These are phyloP conservation scores for Jimgerdemannia flammicorona DNA, from an alignment of 192 early-diverging fungal genomes.

Conservation along the genomic window DNA sequence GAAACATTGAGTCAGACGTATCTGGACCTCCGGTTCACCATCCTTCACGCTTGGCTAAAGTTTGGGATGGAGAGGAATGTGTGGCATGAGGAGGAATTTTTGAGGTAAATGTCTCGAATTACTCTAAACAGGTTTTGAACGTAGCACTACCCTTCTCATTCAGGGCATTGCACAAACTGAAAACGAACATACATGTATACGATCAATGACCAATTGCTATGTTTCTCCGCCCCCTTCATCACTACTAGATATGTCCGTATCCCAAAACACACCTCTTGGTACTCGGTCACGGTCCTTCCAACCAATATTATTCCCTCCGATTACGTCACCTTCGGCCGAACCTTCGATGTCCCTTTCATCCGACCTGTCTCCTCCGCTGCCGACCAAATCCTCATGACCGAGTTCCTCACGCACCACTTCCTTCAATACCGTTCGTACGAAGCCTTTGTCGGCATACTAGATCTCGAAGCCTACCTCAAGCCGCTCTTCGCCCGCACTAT, in stretches of 20 bases:
- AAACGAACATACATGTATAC: not conserved
- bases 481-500: conserved; percentile 17
- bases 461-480: conserved; percentile 11
- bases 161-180: not conserved
- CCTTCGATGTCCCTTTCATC: not conserved
- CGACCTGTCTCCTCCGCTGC: not conserved
- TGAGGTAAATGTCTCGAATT: not conserved
- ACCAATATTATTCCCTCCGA: not conserved
- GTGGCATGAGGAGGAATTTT: not conserved
- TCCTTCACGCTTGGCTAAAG: not conserved
- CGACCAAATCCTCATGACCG: conserved; percentile 4
- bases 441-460: not conserved
- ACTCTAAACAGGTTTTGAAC: no score
- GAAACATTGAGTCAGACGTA: not conserved
- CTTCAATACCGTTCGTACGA: conserved; percentile 6
- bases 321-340: not conserved
- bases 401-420: conserved; percentile 21
- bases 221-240: not conserved
- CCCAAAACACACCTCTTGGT: not conserved
- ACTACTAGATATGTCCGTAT: not conserved
- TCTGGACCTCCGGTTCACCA: not conserved
- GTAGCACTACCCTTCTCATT: no score
- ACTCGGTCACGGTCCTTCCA: not conserved
- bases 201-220: no score
- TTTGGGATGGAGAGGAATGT: not conserved